These are phyloP conservation scores for Dorcoceras hygrometricum DNA, from an alignment of 257 asterid genomes.

Conservation along the genomic window DNA sequence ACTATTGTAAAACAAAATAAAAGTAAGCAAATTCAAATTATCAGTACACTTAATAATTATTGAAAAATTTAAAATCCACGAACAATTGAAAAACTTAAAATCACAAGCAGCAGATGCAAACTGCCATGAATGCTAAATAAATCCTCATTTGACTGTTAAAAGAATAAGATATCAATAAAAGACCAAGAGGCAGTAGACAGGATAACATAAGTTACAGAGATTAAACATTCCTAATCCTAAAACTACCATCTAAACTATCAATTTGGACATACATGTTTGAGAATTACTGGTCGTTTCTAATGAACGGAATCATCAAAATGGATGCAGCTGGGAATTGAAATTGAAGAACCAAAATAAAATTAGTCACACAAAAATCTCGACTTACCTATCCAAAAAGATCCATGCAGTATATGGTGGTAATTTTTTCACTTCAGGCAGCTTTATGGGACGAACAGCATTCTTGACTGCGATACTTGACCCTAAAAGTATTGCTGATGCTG, in stretches of 20 bases:
- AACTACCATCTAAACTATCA: slow-evolving; percentile 13
- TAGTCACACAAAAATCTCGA: slow-evolving; percentile 23
- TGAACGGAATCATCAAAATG: slow-evolving; percentile 7
- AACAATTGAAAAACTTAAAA: slow-evolving; percentile 7
- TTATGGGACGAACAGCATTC: slow-evolving; percentile 83
- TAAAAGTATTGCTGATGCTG: slow-evolving; percentile 75
- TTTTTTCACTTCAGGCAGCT: slow-evolving; percentile 63
- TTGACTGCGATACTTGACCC: slow-evolving; percentile 90
- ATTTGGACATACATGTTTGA: slow-evolving; percentile 1
- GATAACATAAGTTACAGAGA: neutral
- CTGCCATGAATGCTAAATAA: slow-evolving; percentile 3
- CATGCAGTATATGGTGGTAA: slow-evolving; percentile 83
- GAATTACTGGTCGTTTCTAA: neutral
- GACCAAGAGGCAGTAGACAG: slow-evolving; percentile 3
- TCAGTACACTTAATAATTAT: slow-evolving; percentile 3
- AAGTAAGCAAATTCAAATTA: neutral
- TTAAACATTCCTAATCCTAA: neutral
- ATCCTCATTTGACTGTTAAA: slow-evolving; percentile 5
- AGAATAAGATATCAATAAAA: slow-evolving; percentile 8
- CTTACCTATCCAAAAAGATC: slow-evolving; percentile 84
- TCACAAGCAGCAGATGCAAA: neutral
- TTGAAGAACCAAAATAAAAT: slow-evolving; percentile 14
- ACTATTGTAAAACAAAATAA: neutral
- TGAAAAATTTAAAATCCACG: slow-evolving; percentile 5
- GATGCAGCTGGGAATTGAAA: neutral